Evolutionary conservation across 1,284 basidiomycete genomes (phyloP).

Genomic region (Leccinum solheimii): DNA sequence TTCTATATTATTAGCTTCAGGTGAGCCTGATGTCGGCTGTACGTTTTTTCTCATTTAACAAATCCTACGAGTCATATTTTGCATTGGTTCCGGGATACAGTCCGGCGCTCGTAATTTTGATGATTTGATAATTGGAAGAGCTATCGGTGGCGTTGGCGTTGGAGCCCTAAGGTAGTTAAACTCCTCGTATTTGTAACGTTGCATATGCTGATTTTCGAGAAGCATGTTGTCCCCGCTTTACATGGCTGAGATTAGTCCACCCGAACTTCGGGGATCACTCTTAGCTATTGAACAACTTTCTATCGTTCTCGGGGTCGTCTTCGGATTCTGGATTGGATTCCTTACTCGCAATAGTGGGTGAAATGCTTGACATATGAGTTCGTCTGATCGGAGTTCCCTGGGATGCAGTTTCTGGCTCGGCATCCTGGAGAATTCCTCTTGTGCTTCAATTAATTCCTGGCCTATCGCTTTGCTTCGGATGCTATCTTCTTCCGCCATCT

Average conservation of each 20-base stretch:
- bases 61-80: conserved; percentile 57
- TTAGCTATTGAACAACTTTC: conserved; percentile 79
- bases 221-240: conserved; percentile 80
- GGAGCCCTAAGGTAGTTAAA: conserved; percentile 63
- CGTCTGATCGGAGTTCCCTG: not conserved
- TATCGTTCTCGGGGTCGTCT: conserved; percentile 74
- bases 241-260: conserved; percentile 81
- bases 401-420: conserved; percentile 50
- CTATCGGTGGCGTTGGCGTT: conserved; percentile 76
- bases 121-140: conserved; percentile 66
- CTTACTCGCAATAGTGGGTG: conserved; percentile 61
- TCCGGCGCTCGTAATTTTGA: conserved; percentile 55
- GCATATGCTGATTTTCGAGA: conserved; percentile 3
- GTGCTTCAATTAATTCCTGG: conserved; percentile 73
- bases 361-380: not conserved
- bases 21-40: conserved; percentile 40
- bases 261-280: conserved; percentile 78
- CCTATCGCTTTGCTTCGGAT: conserved; percentile 60
- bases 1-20: conserved; percentile 66
- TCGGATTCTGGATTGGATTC: conserved; percentile 83
- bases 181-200: conserved; percentile 2
- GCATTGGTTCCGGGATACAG: conserved; percentile 70
- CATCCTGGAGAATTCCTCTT: conserved; percentile 77
- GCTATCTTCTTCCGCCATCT: conserved; percentile 68
- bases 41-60: not conserved